Conservation (phyloP, 2,329 filamentous ascomycete species). For the Fusarium humuli region DNA sequence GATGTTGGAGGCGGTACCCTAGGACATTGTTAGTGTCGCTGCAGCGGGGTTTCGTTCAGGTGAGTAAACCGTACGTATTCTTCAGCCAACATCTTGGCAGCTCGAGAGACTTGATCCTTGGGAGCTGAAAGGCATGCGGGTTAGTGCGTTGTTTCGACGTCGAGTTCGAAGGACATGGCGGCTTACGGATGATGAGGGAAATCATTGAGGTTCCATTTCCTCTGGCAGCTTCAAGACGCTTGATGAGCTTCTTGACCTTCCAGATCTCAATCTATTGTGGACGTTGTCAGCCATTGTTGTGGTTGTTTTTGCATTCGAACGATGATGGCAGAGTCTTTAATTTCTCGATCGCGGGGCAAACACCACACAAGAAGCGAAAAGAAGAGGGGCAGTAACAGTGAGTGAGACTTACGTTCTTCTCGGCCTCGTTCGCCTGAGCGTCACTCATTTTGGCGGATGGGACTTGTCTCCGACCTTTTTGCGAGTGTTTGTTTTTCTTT, state of each 20-base stretch:
- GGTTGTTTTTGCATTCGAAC: slow-evolving; percentile 1
- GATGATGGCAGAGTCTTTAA: slow-evolving; percentile 17
- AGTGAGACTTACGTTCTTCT: slow-evolving; percentile 82
- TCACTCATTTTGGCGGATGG: slow-evolving; percentile 79
- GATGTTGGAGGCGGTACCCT: slow-evolving; percentile 99
- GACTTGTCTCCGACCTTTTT: slow-evolving; percentile 37
- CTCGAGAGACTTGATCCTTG: slow-evolving; percentile 96
- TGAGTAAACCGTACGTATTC: slow-evolving; percentile 78
- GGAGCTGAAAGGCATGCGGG: slow-evolving; percentile 70
- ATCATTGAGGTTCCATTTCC: slow-evolving; percentile 99
- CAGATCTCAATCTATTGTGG: slow-evolving; percentile 75
- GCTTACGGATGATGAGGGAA: slow-evolving; percentile 95
- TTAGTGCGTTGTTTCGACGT: slow-evolving; percentile 44
- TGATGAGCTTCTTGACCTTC: slow-evolving; percentile 99
- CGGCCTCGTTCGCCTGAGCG: slow-evolving; percentile 88
- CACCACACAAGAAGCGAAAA: slow-evolving; percentile 16
- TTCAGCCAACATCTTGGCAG: slow-evolving; percentile 99
- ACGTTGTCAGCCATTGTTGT: slow-evolving; percentile 37
- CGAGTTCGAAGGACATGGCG: neutral
- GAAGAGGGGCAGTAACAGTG: slow-evolving; percentile 34
- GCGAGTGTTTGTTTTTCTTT: slow-evolving; percentile 34
- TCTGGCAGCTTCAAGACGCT: slow-evolving; percentile 94
- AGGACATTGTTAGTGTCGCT: slow-evolving; percentile 39
- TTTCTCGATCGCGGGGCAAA: slow-evolving; percentile 49
- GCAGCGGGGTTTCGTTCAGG: neutral